These are phyloP conservation scores for Paecilomyces sp. DNA, from an alignment of 2,329 filamentous ascomycete genomes.

Conservation along the genomic window DNA sequence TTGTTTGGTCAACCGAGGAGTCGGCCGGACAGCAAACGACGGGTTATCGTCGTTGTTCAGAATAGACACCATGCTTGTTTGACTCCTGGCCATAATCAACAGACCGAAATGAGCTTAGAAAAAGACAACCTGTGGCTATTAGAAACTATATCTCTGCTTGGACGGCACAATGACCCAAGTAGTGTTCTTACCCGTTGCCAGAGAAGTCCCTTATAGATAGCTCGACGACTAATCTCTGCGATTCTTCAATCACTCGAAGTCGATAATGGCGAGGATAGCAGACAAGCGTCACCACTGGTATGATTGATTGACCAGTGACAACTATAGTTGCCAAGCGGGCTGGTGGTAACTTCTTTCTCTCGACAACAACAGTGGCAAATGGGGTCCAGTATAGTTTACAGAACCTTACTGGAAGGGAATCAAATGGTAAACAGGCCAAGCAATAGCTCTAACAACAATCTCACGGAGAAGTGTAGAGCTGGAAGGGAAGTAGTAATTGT, in stretches of 20 bases:
- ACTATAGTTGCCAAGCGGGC: neutral
- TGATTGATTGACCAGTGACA: neutral
- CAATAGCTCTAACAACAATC: slow-evolving; percentile 8
- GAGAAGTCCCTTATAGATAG: neutral
- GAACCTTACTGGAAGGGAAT: slow-evolving; percentile 10
- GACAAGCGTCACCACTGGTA: neutral
- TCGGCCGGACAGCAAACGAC: slow-evolving; percentile 36
- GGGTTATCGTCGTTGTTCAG: slow-evolving; percentile 42
- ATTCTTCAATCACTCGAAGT: neutral
- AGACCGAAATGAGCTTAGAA: neutral
- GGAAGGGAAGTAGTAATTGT: slow-evolving; percentile 1
- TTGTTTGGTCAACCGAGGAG: slow-evolving; percentile 13
- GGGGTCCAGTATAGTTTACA: slow-evolving; percentile 10
- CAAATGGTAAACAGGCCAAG: slow-evolving; percentile 1
- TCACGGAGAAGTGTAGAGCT: slow-evolving; percentile 14
- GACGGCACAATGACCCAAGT: neutral
- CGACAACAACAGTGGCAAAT: slow-evolving; percentile 18
- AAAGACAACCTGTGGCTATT: neutral
- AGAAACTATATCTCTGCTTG: neutral
- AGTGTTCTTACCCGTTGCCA: neutral
- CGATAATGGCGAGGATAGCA: neutral
- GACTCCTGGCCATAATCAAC: slow-evolving; percentile 22
- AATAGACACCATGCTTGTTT: slow-evolving; percentile 35
- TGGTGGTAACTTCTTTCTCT: neutral
- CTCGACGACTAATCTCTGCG: neutral